phyloP scores from a whole-genome alignment of 805 yeast genomes.

The Candida ascalaphidarum region DNA sequence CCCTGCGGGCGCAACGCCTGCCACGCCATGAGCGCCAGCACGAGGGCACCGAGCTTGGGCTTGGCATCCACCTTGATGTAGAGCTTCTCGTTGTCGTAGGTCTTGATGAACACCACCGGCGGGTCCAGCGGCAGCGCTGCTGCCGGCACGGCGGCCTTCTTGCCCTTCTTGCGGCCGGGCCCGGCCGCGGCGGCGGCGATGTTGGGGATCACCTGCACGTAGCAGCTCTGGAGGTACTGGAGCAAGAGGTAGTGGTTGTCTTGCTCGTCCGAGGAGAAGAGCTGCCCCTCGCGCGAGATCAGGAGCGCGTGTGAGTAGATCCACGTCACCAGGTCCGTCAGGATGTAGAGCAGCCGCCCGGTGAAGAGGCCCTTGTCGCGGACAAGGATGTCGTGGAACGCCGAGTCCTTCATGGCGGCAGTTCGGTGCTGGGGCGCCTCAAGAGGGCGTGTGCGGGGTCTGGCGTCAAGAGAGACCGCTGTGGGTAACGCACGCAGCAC shows the following conservation, averaged over 20 bases:
- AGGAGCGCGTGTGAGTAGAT: slow-evolving; percentile 17
- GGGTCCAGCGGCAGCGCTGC: slow-evolving; percentile 12
- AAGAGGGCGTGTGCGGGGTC: not conserved
- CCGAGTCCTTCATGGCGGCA: slow-evolving; percentile 10
- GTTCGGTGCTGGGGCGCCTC: slow-evolving; percentile 1
- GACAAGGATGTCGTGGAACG: slow-evolving; percentile 22
- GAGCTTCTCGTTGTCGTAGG: slow-evolving; percentile 29
- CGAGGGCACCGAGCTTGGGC: slow-evolving; percentile 31
- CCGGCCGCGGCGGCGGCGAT: no score
- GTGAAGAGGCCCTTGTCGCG: slow-evolving; percentile 26
- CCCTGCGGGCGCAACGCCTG: slow-evolving; percentile 45
- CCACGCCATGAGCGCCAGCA: slow-evolving; percentile 47
- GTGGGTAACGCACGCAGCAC: no score
- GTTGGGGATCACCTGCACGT: slow-evolving; percentile 25
- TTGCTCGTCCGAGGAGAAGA: slow-evolving; percentile 22
- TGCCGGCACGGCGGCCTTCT: not conserved
- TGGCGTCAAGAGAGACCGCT: not conserved
- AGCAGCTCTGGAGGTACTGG: slow-evolving; percentile 30
- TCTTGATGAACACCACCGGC: slow-evolving; percentile 33
- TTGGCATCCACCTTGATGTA: slow-evolving; percentile 28
- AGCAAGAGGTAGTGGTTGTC: slow-evolving; percentile 21
- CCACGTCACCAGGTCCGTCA: slow-evolving; percentile 32
- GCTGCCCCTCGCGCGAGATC: slow-evolving; percentile 24
- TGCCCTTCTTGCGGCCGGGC: not conserved
- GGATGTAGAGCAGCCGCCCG: slow-evolving; percentile 23